These are phyloP conservation scores for Mortierella sp. DNA, from an alignment of 371 early-diverging fungal species.

Conservation along the genomic window DNA sequence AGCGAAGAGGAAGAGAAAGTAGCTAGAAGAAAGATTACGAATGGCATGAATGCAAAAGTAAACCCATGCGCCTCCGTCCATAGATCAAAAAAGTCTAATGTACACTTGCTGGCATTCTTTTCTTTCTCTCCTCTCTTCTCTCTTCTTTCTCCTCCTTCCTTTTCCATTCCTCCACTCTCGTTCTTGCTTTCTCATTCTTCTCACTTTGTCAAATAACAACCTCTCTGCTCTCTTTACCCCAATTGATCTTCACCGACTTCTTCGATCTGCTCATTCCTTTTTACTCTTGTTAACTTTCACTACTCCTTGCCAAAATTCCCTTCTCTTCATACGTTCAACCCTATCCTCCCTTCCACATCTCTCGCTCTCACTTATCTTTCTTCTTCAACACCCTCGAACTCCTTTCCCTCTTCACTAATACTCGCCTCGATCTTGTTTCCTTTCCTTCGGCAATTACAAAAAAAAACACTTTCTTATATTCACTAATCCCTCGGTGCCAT, in stretches of 20 bases:
- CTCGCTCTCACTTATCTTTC: background rate
- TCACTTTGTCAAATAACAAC: no score
- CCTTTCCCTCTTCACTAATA: no score
- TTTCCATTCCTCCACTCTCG: background rate
- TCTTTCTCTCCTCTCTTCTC: no score
- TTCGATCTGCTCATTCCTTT: background rate
- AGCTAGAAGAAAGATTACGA: background rate
- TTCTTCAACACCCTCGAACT: no score
- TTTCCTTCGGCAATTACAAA: no score
- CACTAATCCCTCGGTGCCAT: background rate
- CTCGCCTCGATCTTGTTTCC: no score
- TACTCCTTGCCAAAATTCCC: background rate
- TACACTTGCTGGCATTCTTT: no score
- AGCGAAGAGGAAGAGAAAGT: background rate
- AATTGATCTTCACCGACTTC: background rate
- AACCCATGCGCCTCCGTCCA: no score
- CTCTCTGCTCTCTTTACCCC: background rate
- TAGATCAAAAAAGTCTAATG: no score
- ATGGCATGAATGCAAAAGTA: background rate
- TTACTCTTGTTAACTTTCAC: background rate
- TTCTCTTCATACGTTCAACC: background rate
- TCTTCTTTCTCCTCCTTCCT: background rate
- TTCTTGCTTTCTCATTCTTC: background rate
- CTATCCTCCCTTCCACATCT: background rate
- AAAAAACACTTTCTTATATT: background rate